Conservation (phyloP, 306 rosid species). For the Ochetophila trinervis region DNA sequence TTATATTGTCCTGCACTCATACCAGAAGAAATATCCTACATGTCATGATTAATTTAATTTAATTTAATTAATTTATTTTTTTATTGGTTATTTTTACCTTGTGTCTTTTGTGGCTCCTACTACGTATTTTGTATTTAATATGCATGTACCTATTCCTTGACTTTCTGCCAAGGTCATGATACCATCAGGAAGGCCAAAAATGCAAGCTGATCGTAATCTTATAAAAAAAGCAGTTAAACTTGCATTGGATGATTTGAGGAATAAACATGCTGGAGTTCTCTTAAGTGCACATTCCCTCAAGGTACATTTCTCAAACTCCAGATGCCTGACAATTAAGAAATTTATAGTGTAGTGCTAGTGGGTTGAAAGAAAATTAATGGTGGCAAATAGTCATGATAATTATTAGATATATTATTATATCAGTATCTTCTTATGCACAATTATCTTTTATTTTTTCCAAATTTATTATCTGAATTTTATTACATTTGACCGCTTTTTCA, state of each 20-base stretch:
- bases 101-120: neutral
- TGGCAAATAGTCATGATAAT: too few relatives aligned
- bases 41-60: neutral
- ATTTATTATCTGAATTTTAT: too few relatives aligned
- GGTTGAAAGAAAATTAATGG: too few relatives aligned
- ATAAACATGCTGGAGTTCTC: conserved; percentile 62
- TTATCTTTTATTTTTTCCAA: too few relatives aligned
- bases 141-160: conserved; percentile 51
- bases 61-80: too few relatives aligned
- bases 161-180: conserved; percentile 39
- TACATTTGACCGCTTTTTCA: too few relatives aligned
- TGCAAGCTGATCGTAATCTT: conserved; percentile 51
- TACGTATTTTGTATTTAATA: neutral
- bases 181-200: conserved; percentile 40
- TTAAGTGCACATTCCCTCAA: conserved; percentile 73
- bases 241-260: conserved; percentile 83
- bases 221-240: conserved; percentile 55
- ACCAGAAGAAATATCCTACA: conserved; percentile 60
- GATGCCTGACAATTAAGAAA: too few relatives aligned
- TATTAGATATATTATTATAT: neutral
- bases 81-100: neutral
- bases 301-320: conserved; percentile 37
- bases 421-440: too few relatives aligned
- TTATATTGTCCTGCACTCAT: conserved; percentile 70
- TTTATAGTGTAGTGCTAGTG: too few relatives aligned